These are phyloP conservation scores for Penicillium nucicola DNA, from an alignment of 495 filamentous ascomycete genomes.

Conservation along the genomic window DNA sequence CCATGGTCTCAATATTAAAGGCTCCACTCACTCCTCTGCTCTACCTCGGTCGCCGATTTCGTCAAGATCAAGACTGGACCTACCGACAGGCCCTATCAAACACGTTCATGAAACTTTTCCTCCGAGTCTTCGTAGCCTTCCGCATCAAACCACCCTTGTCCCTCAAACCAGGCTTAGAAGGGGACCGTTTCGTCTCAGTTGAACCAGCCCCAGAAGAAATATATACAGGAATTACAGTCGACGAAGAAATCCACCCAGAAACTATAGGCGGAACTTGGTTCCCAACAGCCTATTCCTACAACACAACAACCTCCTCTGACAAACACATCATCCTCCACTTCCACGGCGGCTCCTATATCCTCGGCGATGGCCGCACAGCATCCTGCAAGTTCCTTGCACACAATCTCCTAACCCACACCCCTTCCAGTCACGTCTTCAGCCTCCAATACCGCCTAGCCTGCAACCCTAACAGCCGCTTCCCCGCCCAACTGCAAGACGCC, in stretches of 20 bases:
- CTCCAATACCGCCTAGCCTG: constrained; percentile 39
- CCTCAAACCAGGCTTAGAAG: constrained; percentile 5
- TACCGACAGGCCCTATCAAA: constrained; percentile 21
- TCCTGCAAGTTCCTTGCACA: constrained; percentile 27
- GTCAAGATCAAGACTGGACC: constrained; percentile 22
- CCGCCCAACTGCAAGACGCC: constrained; percentile 45
- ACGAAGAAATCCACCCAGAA: constrained; percentile 22
- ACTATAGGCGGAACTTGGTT: constrained; percentile 34
- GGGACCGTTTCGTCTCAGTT: constrained; percentile 16
- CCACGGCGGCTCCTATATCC: constrained; percentile 49
- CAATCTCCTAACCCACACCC: constrained; percentile 11
- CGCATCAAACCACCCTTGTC: constrained; percentile 8
- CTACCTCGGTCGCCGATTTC: constrained; percentile 9
- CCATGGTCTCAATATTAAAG: neutral
- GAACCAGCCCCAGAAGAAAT: constrained; percentile 9
- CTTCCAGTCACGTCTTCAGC: constrained; percentile 22
- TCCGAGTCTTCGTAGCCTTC: constrained; percentile 3
- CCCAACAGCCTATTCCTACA: constrained; percentile 15
- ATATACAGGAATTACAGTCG: constrained; percentile 20
- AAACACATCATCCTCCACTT: constrained; percentile 42
- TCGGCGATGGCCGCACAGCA: constrained; percentile 17
- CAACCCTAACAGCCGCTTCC: constrained; percentile 32
- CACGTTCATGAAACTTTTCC: constrained; percentile 7
- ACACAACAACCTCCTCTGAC: neutral
- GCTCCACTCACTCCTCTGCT: neutral